A percentile compares a stretch with the other conserved stretches of the same genome.
Conservation (phyloP, 371 early-diverging fungal genomes). For the Mortierella sp. region DNA sequence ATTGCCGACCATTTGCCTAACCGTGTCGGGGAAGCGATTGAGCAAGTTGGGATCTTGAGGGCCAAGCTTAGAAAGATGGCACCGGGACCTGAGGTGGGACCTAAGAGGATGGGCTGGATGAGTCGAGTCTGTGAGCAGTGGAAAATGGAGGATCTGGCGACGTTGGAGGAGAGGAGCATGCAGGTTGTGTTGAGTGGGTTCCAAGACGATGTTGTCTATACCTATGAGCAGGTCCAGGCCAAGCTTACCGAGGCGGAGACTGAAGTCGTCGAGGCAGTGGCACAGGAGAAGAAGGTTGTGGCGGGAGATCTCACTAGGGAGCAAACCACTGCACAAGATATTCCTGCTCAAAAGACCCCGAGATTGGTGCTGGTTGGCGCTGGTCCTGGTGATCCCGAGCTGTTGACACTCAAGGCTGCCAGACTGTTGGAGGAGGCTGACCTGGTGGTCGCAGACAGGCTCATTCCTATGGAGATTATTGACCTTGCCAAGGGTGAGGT, state of each 20-base stretch:
- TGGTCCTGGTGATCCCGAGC: constrained; percentile 89
- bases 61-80: constrained; percentile 77
- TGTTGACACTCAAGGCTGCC: constrained; percentile 81
- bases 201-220: constrained; percentile 62
- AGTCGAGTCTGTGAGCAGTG: constrained; percentile 61
- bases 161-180: constrained; percentile 67
- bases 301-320: constrained; percentile 15
- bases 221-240: constrained; percentile 41
- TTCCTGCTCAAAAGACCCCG: constrained; percentile 33
- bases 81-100: constrained; percentile 71
- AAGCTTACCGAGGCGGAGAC: constrained; percentile 14
- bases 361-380: constrained; percentile 84
- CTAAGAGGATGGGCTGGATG: constrained; percentile 89
- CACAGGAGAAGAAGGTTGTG: background rate
- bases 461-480: constrained; percentile 79
- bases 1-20: constrained; percentile 77
- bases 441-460: constrained; percentile 85
- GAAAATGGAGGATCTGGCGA: constrained; percentile 67
- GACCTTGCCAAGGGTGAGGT: constrained; percentile 70
- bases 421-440: constrained; percentile 77
- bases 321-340: constrained; percentile 9
- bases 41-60: constrained; percentile 78
- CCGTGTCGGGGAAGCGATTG: constrained; percentile 77
- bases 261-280: background rate
- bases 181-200: constrained; percentile 73